Evolutionary conservation across 805 yeast genomes (phyloP), one percentile per base, ranked within the genome.

Genomic region (Starmerella apis): DNA sequence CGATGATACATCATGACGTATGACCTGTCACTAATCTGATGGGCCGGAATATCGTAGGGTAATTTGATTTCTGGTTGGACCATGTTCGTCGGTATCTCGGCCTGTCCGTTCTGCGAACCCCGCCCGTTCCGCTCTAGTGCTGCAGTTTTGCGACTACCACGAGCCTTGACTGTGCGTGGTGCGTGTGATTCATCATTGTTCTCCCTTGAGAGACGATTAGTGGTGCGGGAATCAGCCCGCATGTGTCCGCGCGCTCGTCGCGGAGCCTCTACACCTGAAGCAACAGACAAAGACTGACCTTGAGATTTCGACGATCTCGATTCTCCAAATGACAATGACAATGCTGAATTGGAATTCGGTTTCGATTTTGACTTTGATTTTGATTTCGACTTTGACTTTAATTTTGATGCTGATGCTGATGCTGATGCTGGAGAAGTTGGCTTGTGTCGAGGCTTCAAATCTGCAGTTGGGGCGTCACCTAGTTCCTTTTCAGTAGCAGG

Each of bases 1-100:
- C 98, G 72, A 60, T 66, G 69, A 55, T 65, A 58, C 65, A 64
- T 58, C 70, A 66, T 66, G 42, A 64, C 61, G 52, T 57, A 48
- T 31, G 67, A 59, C 46, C 63, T 57, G 48, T 65, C 68, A 25
- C 63, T 58, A 46, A 61, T 54, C 51, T 65, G 69, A 49, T 65
- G 67, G 6, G 65, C 60, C 14, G 69, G 69, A 36, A 65, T 65
- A 33, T 60, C 62, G 53, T 65, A 65, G 9, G 69, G 69, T 22
- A 64, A 57, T 55, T 60, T 56, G 53, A 60, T 59, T 23, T 53
- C 49, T 37, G 51, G 46, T 9, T 46, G 20, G 23, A 25, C 20
- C 53, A 49, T 23, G 46, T 38, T 38, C 33, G 22, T 14, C 18
- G 43, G 22, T 13, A 39, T 39, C 11, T 39, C 43, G 10, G 42